Conservation (phyloP, 228 moss, liverwort and hornwort genomes). For the Sphagnum magellanicum region DNA sequence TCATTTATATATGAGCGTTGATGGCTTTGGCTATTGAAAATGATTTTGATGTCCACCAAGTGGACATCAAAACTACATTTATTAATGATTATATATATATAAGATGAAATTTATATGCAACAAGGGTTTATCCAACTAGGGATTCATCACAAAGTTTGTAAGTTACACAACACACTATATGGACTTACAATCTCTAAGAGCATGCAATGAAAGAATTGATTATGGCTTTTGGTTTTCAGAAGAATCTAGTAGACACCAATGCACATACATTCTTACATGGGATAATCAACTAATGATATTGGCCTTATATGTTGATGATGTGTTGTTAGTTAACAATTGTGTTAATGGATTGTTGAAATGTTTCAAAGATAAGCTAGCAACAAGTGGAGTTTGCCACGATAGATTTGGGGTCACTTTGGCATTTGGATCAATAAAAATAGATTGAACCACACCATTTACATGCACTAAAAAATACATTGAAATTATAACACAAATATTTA, state of each 20-base stretch:
- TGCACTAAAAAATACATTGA: conserved; percentile 5
- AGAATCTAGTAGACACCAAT: neutral
- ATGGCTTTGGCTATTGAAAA: neutral
- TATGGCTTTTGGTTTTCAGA: neutral
- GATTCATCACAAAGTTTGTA: neutral
- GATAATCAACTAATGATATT: neutral
- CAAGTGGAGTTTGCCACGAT: neutral
- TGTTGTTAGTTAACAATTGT: neutral
- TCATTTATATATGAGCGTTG: neutral
- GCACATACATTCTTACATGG: neutral
- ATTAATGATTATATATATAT: neutral
- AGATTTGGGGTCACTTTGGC: neutral
- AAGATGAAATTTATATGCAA: conserved; percentile 4
- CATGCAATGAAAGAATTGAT: conserved; percentile 1
- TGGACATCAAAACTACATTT: conserved; percentile 7
- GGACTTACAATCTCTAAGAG: conserved; percentile 4
- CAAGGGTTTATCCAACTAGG: neutral
- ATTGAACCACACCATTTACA: neutral
- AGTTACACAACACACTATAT: conserved; percentile 4
- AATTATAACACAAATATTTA: neutral
- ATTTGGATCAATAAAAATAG: neutral
- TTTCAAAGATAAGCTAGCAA: neutral
- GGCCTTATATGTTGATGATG: conserved; percentile 8
- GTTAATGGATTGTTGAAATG: neutral
- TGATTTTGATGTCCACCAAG: neutral